phyloP scores from a whole-genome alignment of 1,284 basidiomycete genomes.

The Marasmius sp. region DNA sequence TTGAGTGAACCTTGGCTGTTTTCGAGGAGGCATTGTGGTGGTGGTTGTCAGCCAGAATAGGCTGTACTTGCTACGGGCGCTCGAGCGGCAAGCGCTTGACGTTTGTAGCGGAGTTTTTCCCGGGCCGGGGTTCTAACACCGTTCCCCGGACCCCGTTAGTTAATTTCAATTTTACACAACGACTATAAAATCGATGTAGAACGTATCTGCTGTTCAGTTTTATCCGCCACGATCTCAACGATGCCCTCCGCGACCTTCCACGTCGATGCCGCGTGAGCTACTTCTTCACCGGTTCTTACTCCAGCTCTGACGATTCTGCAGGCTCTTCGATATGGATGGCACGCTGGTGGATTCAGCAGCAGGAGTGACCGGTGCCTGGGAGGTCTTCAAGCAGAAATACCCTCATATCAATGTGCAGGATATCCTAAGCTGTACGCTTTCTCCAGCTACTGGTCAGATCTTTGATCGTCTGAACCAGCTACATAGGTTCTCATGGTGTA shows the following conservation, averaged over 20 bases:
- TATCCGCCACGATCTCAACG: not conserved
- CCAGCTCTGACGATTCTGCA: constrained; percentile 24
- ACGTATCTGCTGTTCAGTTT: too few relatives aligned
- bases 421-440: constrained; percentile 58
- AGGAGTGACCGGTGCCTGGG: constrained; percentile 77
- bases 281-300: not conserved
- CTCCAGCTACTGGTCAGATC: constrained; percentile 2
- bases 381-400: constrained; percentile 61
- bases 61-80: too few relatives aligned
- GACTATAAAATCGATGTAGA: too few relatives aligned
- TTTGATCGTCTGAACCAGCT: not conserved
- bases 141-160: not conserved
- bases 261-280: constrained; percentile 55
- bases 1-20: constrained; percentile 72
- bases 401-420: constrained; percentile 59
- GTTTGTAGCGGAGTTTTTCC: not conserved
- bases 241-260: constrained; percentile 47
- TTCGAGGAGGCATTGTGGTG: constrained; percentile 64
- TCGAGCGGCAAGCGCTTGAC: too few relatives aligned
- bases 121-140: not conserved
- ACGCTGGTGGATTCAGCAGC: constrained; percentile 75
- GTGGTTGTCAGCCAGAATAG: not conserved
- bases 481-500: constrained; percentile 74
- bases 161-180: too few relatives aligned
- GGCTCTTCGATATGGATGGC: constrained; percentile 80